phyloP scores from a whole-genome alignment of 2,329 filamentous ascomycete genomes.

The Ascochyta pisi region DNA sequence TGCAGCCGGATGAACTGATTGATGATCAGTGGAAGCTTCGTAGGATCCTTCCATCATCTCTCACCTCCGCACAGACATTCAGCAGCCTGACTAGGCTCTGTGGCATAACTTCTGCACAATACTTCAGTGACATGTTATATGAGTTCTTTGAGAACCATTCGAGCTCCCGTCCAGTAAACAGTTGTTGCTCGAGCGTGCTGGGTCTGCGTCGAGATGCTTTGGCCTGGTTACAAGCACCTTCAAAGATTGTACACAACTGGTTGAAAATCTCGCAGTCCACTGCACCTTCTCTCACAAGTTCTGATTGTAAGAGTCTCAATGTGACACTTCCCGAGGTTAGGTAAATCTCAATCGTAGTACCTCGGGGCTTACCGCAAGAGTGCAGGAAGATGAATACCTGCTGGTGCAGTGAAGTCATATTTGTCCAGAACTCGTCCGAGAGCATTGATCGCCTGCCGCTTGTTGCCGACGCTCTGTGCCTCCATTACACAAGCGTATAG shows the following conservation, averaged over 20 bases:
- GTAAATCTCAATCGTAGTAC: conserved; percentile 13
- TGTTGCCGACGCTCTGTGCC: conserved; percentile 71
- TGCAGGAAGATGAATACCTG: conserved; percentile 65
- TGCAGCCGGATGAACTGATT: conserved; percentile 53
- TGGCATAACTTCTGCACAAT: conserved; percentile 65
- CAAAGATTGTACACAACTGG: conserved; percentile 64
- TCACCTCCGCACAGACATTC: conserved; percentile 52
- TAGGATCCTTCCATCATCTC: neutral
- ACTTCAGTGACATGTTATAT: conserved; percentile 77
- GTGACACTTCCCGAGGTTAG: conserved; percentile 47
- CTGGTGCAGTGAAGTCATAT: conserved; percentile 57
- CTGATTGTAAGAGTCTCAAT: conserved; percentile 54
- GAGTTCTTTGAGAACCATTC: conserved; percentile 85
- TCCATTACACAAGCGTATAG: conserved; percentile 83
- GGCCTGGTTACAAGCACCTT: conserved; percentile 57
- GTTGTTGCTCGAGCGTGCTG: conserved; percentile 47
- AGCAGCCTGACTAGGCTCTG: conserved; percentile 63
- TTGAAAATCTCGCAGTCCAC: conserved; percentile 38
- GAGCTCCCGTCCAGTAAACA: conserved; percentile 70
- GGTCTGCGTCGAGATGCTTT: conserved; percentile 54
- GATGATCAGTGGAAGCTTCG: neutral
- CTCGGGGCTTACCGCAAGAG: conserved; percentile 64
- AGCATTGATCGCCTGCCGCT: conserved; percentile 63
- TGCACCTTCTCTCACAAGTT: conserved; percentile 47
- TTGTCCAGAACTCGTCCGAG: conserved; percentile 67